Evolutionary conservation across 2,329 filamentous ascomycete species (phyloP), one percentile per base, ranked within the genome.

Genomic region (Aureobasidium sp.): DNA sequence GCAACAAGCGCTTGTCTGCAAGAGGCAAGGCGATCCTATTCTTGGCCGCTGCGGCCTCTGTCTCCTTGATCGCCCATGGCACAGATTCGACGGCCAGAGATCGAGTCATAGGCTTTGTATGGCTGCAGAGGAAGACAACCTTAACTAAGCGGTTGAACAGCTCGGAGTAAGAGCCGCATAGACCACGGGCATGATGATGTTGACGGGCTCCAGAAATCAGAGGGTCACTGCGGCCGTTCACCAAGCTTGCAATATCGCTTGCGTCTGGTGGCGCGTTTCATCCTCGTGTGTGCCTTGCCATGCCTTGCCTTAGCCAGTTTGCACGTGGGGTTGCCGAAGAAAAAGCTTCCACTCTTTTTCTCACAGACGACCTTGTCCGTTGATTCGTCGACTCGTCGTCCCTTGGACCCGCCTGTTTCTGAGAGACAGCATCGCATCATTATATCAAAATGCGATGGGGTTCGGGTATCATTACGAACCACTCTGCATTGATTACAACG

Each of bases 401-500:
- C 25, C 42, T 39, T 31, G 39, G 60, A 56, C 59, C 59, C 59
- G 48, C 59, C 48, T 61, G 36, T 48, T 48, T 47, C 20, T 45
- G 60, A n/a, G 20, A 47, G 60, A 56, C 41, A 48, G 49, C 49
- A 53, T 51, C 39, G 60, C 49, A 56, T 55, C 42, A 53, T 42
- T 39, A 44, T 61, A 52, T 61, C 59, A 52, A 12, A 25, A 48
- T 27, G 57, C 45, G 42, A 49, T 45, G 42, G 41, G 36, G 34
- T 60, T 51, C 57, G 44, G 57, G 57, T 62, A 56, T 47, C 49
- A 45, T 62, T 48, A 62, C 59, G 59, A 62, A 55, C 48, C 57
- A 47, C 60, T 62, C 49, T 56, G 60, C 60, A 48, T 53, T 62
- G 60, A 62, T 62, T 62, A 56, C 60, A 53, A 61, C 49, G 49